A percentile compares a stretch with the other conserved stretches of the same genome.
These are phyloP conservation scores for Periconia digitata DNA, from an alignment of 2,329 filamentous ascomycete species.

Conservation along the genomic window DNA sequence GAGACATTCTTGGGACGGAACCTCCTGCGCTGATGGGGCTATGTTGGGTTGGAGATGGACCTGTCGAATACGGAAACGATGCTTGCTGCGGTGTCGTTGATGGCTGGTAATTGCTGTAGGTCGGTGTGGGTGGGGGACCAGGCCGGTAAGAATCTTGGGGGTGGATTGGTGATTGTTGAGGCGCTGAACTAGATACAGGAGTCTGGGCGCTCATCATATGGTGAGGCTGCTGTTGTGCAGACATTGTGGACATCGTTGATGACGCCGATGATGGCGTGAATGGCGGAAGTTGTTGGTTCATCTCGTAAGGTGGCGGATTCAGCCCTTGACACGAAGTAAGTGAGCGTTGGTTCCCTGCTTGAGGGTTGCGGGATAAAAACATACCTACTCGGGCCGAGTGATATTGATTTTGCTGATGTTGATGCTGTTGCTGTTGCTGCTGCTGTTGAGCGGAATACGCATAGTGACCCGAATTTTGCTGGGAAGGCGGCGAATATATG, in stretches of 20 bases:
- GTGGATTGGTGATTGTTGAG: slow-evolving; percentile 55
- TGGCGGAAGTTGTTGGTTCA: slow-evolving; percentile 60
- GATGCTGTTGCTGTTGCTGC: slow-evolving; percentile 33
- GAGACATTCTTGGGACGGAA: slow-evolving; percentile 55
- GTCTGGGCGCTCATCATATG: slow-evolving; percentile 53
- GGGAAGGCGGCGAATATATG: slow-evolving; percentile 59
- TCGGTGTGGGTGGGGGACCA: slow-evolving; percentile 57
- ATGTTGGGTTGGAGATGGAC: slow-evolving; percentile 52
- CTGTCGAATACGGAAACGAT: slow-evolving; percentile 52
- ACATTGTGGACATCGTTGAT: slow-evolving; percentile 49
- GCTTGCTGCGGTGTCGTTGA: slow-evolving; percentile 54
- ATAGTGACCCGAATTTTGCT: slow-evolving; percentile 58
- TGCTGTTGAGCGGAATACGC: slow-evolving; percentile 48
- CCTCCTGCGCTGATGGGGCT: slow-evolving; percentile 52
- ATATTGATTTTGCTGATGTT: slow-evolving; percentile 32
- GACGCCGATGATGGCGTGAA: slow-evolving; percentile 62
- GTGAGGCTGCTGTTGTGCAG: slow-evolving; percentile 45
- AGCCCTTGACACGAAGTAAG: slow-evolving; percentile 65
- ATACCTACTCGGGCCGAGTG: slow-evolving; percentile 44
- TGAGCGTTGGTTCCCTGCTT: slow-evolving; percentile 57
- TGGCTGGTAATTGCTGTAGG: slow-evolving; percentile 61
- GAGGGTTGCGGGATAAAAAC: slow-evolving; percentile 59
- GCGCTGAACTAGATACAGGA: slow-evolving; percentile 40
- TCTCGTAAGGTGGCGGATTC: slow-evolving; percentile 68
- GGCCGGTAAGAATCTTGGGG: slow-evolving; percentile 61